Evolutionary conservation across 2,329 filamentous ascomycete species (phyloP).

Genomic region (Clathrospora elynae): DNA sequence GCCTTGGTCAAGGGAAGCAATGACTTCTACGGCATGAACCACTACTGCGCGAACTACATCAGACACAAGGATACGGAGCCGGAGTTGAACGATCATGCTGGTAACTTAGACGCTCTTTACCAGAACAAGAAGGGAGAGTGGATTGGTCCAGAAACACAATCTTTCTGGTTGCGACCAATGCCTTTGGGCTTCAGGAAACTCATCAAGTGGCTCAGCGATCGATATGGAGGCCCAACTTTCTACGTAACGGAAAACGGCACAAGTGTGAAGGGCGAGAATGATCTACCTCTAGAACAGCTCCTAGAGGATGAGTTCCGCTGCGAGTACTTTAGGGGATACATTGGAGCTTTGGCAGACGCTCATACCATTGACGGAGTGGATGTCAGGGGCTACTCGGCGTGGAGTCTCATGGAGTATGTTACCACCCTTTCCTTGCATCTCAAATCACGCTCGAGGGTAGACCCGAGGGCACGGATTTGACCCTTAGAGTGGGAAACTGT

Average conservation of each 20-base stretch:
- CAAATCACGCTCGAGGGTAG: slow-evolving; percentile 1
- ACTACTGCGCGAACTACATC: slow-evolving; percentile 89
- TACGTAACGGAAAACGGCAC: slow-evolving; percentile 91
- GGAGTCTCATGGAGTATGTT: slow-evolving; percentile 80
- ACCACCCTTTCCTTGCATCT: slow-evolving; percentile 18
- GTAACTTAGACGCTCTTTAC: slow-evolving; percentile 75
- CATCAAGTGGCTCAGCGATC: slow-evolving; percentile 61
- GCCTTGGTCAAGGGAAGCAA: slow-evolving; percentile 82
- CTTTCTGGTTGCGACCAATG: slow-evolving; percentile 77
- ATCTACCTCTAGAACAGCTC: slow-evolving; percentile 71
- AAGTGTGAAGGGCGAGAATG: slow-evolving; percentile 80
- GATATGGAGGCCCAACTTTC: slow-evolving; percentile 77
- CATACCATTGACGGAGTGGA: slow-evolving; percentile 74
- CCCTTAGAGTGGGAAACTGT: slow-evolving; percentile 1
- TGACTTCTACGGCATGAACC: slow-evolving; percentile 95
- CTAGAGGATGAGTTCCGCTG: slow-evolving; percentile 81
- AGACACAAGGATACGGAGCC: slow-evolving; percentile 69
- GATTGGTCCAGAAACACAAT: slow-evolving; percentile 83
- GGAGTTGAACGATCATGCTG: slow-evolving; percentile 69
- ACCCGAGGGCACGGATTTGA: slow-evolving; percentile 1
- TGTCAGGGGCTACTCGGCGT: slow-evolving; percentile 80
- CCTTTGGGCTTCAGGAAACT: slow-evolving; percentile 77
- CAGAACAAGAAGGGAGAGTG: slow-evolving; percentile 72
- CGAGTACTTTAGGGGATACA: slow-evolving; percentile 78
- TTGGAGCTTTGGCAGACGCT: slow-evolving; percentile 76